These are phyloP conservation scores for Sporothrix mexicana DNA, from an alignment of 2,329 filamentous ascomycete genomes.

Conservation along the genomic window DNA sequence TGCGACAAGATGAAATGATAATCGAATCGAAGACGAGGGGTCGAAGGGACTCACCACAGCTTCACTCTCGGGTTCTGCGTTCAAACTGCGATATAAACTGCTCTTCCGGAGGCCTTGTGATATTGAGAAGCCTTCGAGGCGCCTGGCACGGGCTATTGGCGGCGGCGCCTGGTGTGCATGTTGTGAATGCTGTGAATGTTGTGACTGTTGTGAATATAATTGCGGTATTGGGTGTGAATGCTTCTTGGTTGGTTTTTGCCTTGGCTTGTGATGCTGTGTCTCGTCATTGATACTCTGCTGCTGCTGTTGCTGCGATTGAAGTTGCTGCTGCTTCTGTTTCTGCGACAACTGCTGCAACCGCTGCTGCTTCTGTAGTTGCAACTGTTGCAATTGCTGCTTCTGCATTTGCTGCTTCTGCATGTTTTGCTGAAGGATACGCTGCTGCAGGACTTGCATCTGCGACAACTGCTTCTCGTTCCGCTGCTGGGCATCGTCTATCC, in stretches of 20 bases:
- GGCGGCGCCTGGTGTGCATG: background rate
- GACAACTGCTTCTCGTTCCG: constrained; percentile 31
- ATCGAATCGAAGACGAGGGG: background rate
- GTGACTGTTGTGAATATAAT: constrained; percentile 1
- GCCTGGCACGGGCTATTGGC: constrained; percentile 3
- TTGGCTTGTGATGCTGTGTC: background rate
- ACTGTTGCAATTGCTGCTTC: constrained; percentile 19
- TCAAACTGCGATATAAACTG: constrained; percentile 32
- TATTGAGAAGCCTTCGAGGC: constrained; percentile 23
- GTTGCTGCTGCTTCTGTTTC: constrained; percentile 14
- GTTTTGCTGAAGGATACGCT: constrained; percentile 31
- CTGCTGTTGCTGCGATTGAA: constrained; percentile 14
- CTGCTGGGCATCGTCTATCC: constrained; percentile 25
- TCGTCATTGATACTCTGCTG: constrained; percentile 3
- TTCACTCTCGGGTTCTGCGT: constrained; percentile 29
- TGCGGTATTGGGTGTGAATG: background rate
- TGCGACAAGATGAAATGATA: background rate
- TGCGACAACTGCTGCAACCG: background rate
- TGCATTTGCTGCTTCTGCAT: constrained; percentile 26
- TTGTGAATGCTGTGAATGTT: constrained; percentile 26
- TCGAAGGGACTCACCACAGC: background rate
- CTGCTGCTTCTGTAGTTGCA: constrained; percentile 12
- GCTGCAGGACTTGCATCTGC: constrained; percentile 34
- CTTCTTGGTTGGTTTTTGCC: background rate
- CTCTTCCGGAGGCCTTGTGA: background rate